Conservation (phyloP, 805 yeast genomes). For the Blastobotrys americana region DNA sequence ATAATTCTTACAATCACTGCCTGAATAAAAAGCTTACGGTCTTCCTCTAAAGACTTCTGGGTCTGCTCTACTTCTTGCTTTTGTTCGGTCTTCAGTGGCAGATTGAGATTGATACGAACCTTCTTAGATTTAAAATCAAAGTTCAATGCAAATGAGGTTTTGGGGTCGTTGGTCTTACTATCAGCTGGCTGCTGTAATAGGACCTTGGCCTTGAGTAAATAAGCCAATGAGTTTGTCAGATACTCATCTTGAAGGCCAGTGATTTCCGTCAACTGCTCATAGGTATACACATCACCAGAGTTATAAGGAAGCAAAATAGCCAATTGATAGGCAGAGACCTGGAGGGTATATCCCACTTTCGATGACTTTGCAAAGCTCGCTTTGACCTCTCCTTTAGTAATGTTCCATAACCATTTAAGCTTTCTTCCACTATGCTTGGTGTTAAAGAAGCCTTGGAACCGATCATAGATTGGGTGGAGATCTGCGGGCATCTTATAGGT, state of each 20-base stretch:
- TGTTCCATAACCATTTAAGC: constrained; percentile 93
- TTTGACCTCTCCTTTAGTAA: constrained; percentile 84
- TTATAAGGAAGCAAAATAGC: constrained; percentile 82
- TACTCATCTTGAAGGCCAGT: constrained; percentile 62
- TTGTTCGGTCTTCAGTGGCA: constrained; percentile 51
- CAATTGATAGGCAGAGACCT: constrained; percentile 80
- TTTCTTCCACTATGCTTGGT: constrained; percentile 79
- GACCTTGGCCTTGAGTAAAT: constrained; percentile 72
- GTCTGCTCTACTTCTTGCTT: constrained; percentile 67
- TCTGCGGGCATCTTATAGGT: constrained; percentile 61
- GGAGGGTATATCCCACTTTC: constrained; percentile 46
- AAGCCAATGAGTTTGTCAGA: constrained; percentile 69
- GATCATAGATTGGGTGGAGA: constrained; percentile 55
- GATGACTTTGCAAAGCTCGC: constrained; percentile 81
- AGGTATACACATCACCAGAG: constrained; percentile 51
- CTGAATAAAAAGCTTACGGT: constrained; percentile 74
- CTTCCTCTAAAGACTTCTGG: constrained; percentile 75
- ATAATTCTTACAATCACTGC: constrained; percentile 94
- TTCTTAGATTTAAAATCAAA: constrained; percentile 80
- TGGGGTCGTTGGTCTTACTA: constrained; percentile 41
- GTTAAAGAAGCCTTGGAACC: constrained; percentile 61
- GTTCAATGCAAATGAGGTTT: constrained; percentile 61
- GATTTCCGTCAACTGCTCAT: constrained; percentile 52
- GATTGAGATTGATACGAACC: constrained; percentile 67
- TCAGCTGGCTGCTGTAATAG: constrained; percentile 61